phyloP scores from a whole-genome alignment of 768 basidiomycete species.

The Rhizopogon roseolus region DNA sequence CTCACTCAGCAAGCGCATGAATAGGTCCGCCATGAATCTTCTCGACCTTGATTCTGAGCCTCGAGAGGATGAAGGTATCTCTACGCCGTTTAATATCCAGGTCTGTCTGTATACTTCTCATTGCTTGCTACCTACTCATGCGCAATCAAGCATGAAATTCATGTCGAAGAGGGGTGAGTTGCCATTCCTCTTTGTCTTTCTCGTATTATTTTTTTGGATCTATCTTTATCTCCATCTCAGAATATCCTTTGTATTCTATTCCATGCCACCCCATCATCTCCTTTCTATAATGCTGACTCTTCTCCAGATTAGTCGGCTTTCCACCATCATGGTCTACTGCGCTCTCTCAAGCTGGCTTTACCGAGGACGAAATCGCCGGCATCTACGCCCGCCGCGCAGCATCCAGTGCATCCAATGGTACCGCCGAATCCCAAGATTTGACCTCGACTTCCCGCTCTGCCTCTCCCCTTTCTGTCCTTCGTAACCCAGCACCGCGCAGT shows the following conservation, averaged over 20 bases:
- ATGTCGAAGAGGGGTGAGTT: slow-evolving; percentile 70
- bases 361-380: slow-evolving; percentile 62
- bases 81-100: slow-evolving; percentile 73
- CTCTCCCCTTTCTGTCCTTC: slow-evolving; percentile 25
- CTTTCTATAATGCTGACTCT: neutral
- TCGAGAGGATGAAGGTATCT: slow-evolving; percentile 53
- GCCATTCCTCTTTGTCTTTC: neutral
- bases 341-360: slow-evolving; percentile 56
- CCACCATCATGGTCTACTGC: slow-evolving; percentile 72
- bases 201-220: neutral
- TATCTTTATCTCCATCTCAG: neutral
- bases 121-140: neutral
- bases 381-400: slow-evolving; percentile 40
- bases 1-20: slow-evolving; percentile 26
- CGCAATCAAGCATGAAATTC: slow-evolving; percentile 59
- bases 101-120: slow-evolving; percentile 29
- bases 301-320: slow-evolving; percentile 50
- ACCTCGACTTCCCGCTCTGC: slow-evolving; percentile 4
- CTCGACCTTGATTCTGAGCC: slow-evolving; percentile 10
- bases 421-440: slow-evolving; percentile 5
- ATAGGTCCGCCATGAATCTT: slow-evolving; percentile 26
- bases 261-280: neutral
- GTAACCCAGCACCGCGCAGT: slow-evolving; percentile 19
- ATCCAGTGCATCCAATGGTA: neutral
- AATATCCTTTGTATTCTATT: neutral